These are phyloP conservation scores for Exophiala spinifera DNA, from an alignment of 2,329 filamentous ascomycete genomes.

Conservation along the genomic window DNA sequence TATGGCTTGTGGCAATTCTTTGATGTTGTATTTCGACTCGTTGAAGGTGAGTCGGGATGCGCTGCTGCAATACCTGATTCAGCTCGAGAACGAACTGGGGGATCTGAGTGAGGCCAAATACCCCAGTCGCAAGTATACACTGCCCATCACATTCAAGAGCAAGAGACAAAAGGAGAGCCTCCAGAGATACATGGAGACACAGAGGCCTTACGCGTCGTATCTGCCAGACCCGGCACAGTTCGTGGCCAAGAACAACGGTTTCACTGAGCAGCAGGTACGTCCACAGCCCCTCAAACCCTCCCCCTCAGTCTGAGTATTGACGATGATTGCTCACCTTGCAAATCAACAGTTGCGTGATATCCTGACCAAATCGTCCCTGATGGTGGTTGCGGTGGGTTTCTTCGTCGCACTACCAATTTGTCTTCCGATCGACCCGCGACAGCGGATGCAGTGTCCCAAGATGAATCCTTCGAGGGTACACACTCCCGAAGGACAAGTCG, in stretches of 20 bases:
- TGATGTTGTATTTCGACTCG: conserved; percentile 48
- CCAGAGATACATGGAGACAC: conserved; percentile 60
- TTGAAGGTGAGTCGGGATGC: conserved; percentile 37
- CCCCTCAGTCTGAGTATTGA: conserved; percentile 1
- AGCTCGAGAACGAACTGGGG: conserved; percentile 39
- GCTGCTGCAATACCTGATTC: conserved; percentile 38
- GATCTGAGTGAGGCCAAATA: conserved; percentile 42
- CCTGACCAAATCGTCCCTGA: conserved; percentile 50
- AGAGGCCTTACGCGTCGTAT: conserved; percentile 59
- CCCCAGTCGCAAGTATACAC: conserved; percentile 44
- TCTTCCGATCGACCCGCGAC: conserved; percentile 53
- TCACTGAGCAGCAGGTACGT: conserved; percentile 41
- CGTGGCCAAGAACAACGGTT: conserved; percentile 53
- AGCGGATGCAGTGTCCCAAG: conserved; percentile 54
- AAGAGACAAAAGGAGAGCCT: conserved; percentile 47
- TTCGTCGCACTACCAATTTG: conserved; percentile 54
- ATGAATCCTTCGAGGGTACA: conserved; percentile 57
- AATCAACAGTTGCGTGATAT: conserved; percentile 46
- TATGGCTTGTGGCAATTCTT: conserved; percentile 49
- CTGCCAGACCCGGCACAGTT: conserved; percentile 62
- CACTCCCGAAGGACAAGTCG: conserved; percentile 55
- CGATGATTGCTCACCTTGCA: too few relatives aligned
- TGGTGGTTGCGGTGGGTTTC: conserved; percentile 55
- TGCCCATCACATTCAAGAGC: conserved; percentile 46
- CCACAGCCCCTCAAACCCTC: neutral